Percentiles rank a stretch among this genome's conserved stretches.
phyloP scores from a whole-genome alignment of 1,284 basidiomycete species.

The Austroboletus novae-zelandiae region DNA sequence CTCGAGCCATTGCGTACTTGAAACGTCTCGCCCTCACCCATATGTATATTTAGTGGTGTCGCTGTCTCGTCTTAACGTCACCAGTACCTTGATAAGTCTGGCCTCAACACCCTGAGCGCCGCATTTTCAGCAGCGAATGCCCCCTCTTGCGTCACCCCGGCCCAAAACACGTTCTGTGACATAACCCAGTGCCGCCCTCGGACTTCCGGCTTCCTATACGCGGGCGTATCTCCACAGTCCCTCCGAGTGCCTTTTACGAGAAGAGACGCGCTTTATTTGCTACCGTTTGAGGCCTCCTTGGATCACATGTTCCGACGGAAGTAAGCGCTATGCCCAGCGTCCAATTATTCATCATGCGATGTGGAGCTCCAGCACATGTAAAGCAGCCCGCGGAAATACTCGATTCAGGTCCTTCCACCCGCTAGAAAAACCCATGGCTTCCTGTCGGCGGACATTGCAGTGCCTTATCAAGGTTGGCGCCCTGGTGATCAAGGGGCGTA shows the following conservation, averaged over 20 bases:
- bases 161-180: background rate
- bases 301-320: background rate
- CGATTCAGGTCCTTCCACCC: background rate
- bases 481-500: background rate
- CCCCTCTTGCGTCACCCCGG: no score
- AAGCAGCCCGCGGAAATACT: background rate
- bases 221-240: background rate
- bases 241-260: background rate
- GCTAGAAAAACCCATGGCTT: no score
- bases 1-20: slow-evolving; percentile 8
- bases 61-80: slow-evolving; percentile 12
- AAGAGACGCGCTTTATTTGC: background rate
- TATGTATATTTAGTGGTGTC: background rate
- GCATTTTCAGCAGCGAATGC: background rate
- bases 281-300: background rate
- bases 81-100: background rate
- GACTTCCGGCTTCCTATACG: background rate
- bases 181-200: background rate
- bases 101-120: slow-evolving; percentile 2
- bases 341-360: background rate
- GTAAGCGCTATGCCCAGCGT: background rate
- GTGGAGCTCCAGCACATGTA: background rate
- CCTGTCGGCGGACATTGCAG: background rate
- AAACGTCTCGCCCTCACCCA: slow-evolving; percentile 10
- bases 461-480: background rate